Evolutionary conservation across 1,139 yeast species (phyloP), one percentile per base, ranked within the genome.

Genomic region (Candida mesenterica): DNA sequence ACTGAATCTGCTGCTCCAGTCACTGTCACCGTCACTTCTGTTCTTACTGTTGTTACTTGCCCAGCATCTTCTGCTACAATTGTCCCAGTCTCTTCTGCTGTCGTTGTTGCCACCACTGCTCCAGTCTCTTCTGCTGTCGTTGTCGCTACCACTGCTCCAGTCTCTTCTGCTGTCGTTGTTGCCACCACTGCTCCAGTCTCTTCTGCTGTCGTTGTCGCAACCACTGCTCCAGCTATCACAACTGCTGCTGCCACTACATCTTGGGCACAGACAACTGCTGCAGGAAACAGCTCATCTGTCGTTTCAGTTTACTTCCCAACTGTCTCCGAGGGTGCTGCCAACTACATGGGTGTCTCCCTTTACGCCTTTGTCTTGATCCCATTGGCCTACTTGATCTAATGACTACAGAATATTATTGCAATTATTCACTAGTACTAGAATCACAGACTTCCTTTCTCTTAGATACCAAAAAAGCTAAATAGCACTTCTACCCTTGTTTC

Each of bases 371-470:
- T 46, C 28, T 48, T 53, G 43, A 37, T 55, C 32, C 57, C 60
- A 33, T 49, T 54, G 42, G 58, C 57, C 31, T 52, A 52, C 53
- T 46, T 55, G 49, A 40, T 55, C 45, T 55, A 49, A 49, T 22
- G 31, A 15, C 30, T 27, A 13, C 22, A 25, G 24, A 32, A 37
- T 37, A 37, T 37, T 37, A 31, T 24, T 20, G 12, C 36, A 37
- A 37, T 37, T 37, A 37, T 37, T 36, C 27, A 20, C 20, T n/a
- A 15, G 25, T 19, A 23, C 32, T 28, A 24, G 23, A 27, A 9
- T 25, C 20, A 7, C 23, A 19, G 9, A 19, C 10, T 19, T n/a
- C n/a, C n/a, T n/a, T n/a, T n/a, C n/a, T n/a, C n/a, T n/a, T n/a
- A n/a, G n/a, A n/a, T n/a, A n/a, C n/a, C n/a, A n/a, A n/a, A n/a